Percentiles rank a stretch among this genome's conserved stretches.
Evolutionary conservation across 495 filamentous ascomycete genomes (phyloP).

Genomic region (Aspergillus nanangensis): DNA sequence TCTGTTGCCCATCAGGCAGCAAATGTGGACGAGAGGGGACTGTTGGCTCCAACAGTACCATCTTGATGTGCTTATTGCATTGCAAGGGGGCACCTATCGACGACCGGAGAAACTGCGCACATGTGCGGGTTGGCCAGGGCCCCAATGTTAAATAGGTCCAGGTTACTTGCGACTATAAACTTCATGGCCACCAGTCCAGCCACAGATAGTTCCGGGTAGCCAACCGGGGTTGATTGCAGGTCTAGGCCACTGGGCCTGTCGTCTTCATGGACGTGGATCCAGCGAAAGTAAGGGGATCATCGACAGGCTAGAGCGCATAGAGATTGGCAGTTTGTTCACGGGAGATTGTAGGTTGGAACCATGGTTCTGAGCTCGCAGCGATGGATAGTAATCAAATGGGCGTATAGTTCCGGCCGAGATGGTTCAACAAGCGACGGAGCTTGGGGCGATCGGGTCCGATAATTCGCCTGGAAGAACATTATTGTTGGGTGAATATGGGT

Average conservation of each 20-base stretch:
- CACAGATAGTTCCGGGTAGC: neutral
- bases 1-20: slow-evolving; percentile 3
- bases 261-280: neutral
- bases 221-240: neutral
- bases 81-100: neutral
- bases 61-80: slow-evolving; percentile 9
- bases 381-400: too few species aligned
- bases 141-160: neutral
- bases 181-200: too few species aligned
- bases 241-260: slow-evolving; percentile 7
- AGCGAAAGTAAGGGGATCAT: slow-evolving; percentile 8
- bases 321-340: neutral
- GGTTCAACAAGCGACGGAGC: too few species aligned
- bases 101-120: neutral
- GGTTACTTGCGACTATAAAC: neutral
- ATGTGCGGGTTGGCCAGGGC: neutral
- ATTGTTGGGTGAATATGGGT: too few species aligned
- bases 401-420: neutral
- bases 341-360: neutral
- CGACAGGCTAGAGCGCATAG: neutral
- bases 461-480: too few species aligned
- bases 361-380: neutral
- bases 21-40: neutral
- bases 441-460: neutral
- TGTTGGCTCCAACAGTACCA: slow-evolving; percentile 11